phyloP scores from a whole-genome alignment of 441 rosid species.

The Erodium texanum region DNA sequence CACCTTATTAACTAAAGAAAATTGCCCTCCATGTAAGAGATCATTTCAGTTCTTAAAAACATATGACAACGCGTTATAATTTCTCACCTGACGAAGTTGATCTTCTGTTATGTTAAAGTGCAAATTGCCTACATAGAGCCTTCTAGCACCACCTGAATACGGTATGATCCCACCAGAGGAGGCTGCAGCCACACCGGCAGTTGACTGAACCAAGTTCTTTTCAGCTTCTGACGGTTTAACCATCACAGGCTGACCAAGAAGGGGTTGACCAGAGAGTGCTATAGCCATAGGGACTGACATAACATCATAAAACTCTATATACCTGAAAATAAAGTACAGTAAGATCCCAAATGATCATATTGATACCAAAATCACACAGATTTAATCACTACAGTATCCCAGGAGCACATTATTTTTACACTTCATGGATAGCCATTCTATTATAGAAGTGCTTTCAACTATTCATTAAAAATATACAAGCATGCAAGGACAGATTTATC shows the following conservation, averaged over 20 bases:
- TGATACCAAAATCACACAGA: not conserved
- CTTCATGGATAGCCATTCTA: not conserved
- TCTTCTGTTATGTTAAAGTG: slow-evolving; percentile 81
- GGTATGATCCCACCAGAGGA: slow-evolving; percentile 53
- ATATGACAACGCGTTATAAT: too few relatives aligned
- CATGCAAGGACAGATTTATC: slow-evolving; percentile 12
- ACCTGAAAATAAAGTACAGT: slow-evolving; percentile 36
- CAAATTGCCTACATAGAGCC: slow-evolving; percentile 88
- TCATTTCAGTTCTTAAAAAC: too few relatives aligned
- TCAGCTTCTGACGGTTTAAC: slow-evolving; percentile 99
- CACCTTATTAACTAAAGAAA: too few relatives aligned
- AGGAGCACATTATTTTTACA: not conserved
- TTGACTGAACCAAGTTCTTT: slow-evolving; percentile 94
- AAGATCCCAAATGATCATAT: not conserved
- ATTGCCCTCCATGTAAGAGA: too few relatives aligned
- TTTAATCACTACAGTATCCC: not conserved
- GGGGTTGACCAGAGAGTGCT: slow-evolving; percentile 95
- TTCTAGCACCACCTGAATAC: slow-evolving; percentile 85
- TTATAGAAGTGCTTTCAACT: not conserved
- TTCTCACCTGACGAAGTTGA: slow-evolving; percentile 73
- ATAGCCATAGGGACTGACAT: slow-evolving; percentile 99
- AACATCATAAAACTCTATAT: slow-evolving; percentile 87
- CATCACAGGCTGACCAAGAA: slow-evolving; percentile 93
- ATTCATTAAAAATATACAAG: not conserved
- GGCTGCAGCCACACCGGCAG: slow-evolving; percentile 51